Conservation (phyloP, 2,329 filamentous ascomycete genomes). For the Fusarium falciforme region DNA sequence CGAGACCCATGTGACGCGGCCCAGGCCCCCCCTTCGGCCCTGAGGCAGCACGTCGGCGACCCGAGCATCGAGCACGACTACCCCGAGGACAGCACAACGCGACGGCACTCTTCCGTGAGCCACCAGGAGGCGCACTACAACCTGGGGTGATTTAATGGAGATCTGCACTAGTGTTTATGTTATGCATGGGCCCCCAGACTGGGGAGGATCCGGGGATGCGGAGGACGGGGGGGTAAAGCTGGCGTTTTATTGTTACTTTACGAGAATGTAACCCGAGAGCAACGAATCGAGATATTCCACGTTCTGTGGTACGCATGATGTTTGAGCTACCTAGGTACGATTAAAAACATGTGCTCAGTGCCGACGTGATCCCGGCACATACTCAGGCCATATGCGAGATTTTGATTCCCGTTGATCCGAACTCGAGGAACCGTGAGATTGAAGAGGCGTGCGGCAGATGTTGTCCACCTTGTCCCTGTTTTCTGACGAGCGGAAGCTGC, state of each 20-base stretch:
- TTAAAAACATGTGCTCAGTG: background rate
- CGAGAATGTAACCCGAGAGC: constrained; percentile 1
- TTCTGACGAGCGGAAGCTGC: constrained; percentile 1
- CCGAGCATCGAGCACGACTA: constrained; percentile 47
- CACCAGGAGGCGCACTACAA: constrained; percentile 47
- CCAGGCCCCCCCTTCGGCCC: constrained; percentile 41
- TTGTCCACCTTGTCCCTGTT: background rate
- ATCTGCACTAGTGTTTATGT: background rate
- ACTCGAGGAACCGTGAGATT: background rate
- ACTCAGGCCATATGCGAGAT: background rate
- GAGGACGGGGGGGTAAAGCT: background rate
- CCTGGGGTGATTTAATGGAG: constrained; percentile 18
- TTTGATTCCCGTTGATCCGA: constrained; percentile 5
- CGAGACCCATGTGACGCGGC: constrained; percentile 34
- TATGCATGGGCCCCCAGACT: background rate
- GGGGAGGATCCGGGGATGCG: background rate
- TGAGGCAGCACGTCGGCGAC: constrained; percentile 40
- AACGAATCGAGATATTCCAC: background rate
- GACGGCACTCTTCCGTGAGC: constrained; percentile 43
- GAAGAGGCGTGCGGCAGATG: background rate
- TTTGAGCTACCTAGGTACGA: background rate
- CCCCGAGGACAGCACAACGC: constrained; percentile 45
- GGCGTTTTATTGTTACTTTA: background rate
- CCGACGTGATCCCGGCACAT: background rate
- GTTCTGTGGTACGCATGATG: background rate